Base-by-base conservation (phyloP, 164 flowering plant species). In the Piper betle region DNA sequence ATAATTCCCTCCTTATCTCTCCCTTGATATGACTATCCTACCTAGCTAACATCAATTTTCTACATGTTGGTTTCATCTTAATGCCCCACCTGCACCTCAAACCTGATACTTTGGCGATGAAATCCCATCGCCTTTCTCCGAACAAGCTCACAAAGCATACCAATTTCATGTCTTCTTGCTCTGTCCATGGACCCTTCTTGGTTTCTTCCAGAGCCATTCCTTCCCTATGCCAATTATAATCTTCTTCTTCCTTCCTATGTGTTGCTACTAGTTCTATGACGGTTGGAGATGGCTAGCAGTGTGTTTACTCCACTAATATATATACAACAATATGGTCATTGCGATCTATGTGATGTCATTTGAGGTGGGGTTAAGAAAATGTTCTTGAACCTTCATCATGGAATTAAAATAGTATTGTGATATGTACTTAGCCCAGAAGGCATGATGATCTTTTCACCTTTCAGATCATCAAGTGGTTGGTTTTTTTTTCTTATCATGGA, bases 61-160 rank as follows among this genome's bases (percentile, higher is more conserved):
- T 55, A 55, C 57, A 56, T 68, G 43, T 38, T 63, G 4, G 12
- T 25, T 9, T 55, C 3, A 17, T 20, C 12, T 19, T 55, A 25
- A 13, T 55, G 82, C 84, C 91, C 96, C 97, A 74, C 98, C 97
- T 81, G 86, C 93, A 12, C 80, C 84, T 37, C 98, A 79, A 93
- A 93, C 98, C 98, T 93, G 98, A 87, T 56, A 93, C 91, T 78
- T 86, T 84, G 2, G 98, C 96, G 63, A 93, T 81, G 80, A 93
- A 87, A 71, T 93, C 98, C 98, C 98, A 93, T 70, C 96, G 80
- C 6, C 97, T 81, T 62, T 93, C 96, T 20, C 98, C 98, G 61
- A 87, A 87, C 60, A 89, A 69, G 72, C 82, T 75, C 59, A 89
- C 97, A 66, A 79, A 86, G 70, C 79, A 73, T 40, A 75, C 80